Evolutionary conservation across 2,329 filamentous ascomycete genomes (phyloP), one percentile per base, ranked within the genome.

Genomic region (Penicillium sp.): DNA sequence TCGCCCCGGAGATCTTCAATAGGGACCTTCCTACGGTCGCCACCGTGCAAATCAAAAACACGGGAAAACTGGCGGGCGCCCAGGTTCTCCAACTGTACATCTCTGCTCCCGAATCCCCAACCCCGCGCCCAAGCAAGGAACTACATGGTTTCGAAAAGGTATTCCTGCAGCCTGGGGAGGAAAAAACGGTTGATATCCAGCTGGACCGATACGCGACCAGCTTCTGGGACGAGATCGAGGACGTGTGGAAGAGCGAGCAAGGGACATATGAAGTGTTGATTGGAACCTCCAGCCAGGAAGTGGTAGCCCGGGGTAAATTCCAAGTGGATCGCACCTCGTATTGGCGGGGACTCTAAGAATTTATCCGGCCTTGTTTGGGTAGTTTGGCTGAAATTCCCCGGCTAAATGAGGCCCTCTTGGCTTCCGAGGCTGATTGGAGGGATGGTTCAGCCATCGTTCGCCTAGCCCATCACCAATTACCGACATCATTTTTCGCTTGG

Each of bases 41-140:
- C 14, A 74, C 74, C 2, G 42, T 77, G 5, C 59, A 58, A 10
- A 74, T 86, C 16, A 76, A 76, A 13, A 85, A 86, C 59, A 81
- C 75, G 0, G 82, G 79, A 44, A 66, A 80, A 6, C 71, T 72
- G 69, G 81, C 69, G 61, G 83, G 80, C 62, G 72, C 75, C 3
- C 78, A 84, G 54, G 77, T 80, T 46, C 75, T 84, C 7, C 82
- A 85, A 61, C 76, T 78, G 1, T 85, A 67, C 52, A 50, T 67
- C 4, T 55, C 63, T 8, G 59, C 59, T 3, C 57, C 63, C 6
- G 58, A 60, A 8, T 66, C 67, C 16, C 63, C 70, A 26, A 72
- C 67, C 14, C 55, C 60, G 0, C 72, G 78, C 10, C 74, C 78
- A 6, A 59, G 61, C 29, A 77, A 77, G 62, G 77, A 79, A 56